These are phyloP conservation scores for Schwanniomyces vanrijiae DNA, from an alignment of 805 yeast genomes.

Conservation along the genomic window DNA sequence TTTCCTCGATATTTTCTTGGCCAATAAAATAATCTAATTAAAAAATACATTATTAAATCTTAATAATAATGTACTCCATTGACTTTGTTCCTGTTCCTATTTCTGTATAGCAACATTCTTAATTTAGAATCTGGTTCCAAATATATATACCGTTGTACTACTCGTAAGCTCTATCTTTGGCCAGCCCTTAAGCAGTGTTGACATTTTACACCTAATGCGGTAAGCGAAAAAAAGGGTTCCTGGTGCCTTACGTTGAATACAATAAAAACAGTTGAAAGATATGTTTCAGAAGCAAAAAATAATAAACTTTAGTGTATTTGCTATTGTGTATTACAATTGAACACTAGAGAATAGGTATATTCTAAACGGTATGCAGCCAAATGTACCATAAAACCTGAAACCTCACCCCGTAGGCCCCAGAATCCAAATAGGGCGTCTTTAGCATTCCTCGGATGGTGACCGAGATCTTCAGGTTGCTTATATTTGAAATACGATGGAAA, in stretches of 20 bases:
- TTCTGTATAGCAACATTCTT: neutral
- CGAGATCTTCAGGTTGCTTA: too few relatives aligned
- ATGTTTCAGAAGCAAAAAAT: neutral
- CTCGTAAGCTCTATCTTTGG: neutral
- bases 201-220: neutral
- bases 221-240: neutral
- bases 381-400: neutral
- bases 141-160: too few relatives aligned
- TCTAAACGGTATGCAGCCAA: neutral
- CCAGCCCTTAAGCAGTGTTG: neutral
- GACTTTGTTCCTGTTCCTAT: too few relatives aligned
- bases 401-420: neutral
- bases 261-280: neutral
- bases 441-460: too few relatives aligned
- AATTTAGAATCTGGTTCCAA: neutral
- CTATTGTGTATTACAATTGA: neutral
- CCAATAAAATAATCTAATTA: too few relatives aligned
- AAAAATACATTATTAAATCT: too few relatives aligned
- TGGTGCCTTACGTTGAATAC: neutral
- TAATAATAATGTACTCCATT: too few relatives aligned
- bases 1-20: too few relatives aligned
- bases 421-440: too few relatives aligned
- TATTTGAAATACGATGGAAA: too few relatives aligned
- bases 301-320: neutral
- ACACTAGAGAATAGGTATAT: neutral